These are phyloP conservation scores for Priceomyces carsonii DNA, from an alignment of 805 yeast genomes.

Conservation along the genomic window DNA sequence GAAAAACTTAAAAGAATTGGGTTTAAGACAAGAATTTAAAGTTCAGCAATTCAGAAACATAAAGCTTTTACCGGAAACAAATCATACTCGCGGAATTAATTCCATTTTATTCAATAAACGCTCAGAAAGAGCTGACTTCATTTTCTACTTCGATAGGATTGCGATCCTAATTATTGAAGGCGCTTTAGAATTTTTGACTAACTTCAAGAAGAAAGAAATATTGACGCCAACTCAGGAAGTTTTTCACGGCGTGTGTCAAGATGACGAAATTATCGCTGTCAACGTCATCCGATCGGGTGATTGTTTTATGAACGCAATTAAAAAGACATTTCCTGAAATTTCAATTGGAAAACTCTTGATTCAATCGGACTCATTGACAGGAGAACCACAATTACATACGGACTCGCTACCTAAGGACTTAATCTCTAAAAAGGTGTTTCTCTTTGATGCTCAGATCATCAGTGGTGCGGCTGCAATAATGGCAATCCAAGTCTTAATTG, in stretches of 20 bases:
- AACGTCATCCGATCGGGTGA: slow-evolving; percentile 90
- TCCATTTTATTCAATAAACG: slow-evolving; percentile 62
- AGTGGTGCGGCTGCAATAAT: slow-evolving; percentile 93
- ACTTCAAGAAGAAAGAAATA: slow-evolving; percentile 36
- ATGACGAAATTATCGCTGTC: slow-evolving; percentile 64
- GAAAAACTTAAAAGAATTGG: slow-evolving; percentile 58
- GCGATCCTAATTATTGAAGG: slow-evolving; percentile 66
- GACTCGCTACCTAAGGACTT: slow-evolving; percentile 59
- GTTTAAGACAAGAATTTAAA: slow-evolving; percentile 39
- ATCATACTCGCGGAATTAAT: slow-evolving; percentile 71
- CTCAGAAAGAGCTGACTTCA: slow-evolving; percentile 72
- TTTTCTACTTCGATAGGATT: slow-evolving; percentile 84
- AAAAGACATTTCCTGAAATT: slow-evolving; percentile 75
- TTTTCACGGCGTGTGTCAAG: slow-evolving; percentile 42
- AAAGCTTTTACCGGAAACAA: slow-evolving; percentile 46
- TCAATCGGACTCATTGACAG: slow-evolving; percentile 85
- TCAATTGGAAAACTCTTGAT: slow-evolving; percentile 81
- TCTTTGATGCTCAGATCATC: slow-evolving; percentile 85
- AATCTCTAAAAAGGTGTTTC: slow-evolving; percentile 48
- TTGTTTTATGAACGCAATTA: slow-evolving; percentile 79
- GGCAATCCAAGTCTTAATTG: slow-evolving; percentile 87
- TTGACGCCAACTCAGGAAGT: slow-evolving; percentile 20
- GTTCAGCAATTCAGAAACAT: slow-evolving; percentile 29
- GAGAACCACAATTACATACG: slow-evolving; percentile 92
- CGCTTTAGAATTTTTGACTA: slow-evolving; percentile 60